Evolutionary conservation across 805 yeast genomes (phyloP).

Genomic region (Myxozyma neglecta): DNA sequence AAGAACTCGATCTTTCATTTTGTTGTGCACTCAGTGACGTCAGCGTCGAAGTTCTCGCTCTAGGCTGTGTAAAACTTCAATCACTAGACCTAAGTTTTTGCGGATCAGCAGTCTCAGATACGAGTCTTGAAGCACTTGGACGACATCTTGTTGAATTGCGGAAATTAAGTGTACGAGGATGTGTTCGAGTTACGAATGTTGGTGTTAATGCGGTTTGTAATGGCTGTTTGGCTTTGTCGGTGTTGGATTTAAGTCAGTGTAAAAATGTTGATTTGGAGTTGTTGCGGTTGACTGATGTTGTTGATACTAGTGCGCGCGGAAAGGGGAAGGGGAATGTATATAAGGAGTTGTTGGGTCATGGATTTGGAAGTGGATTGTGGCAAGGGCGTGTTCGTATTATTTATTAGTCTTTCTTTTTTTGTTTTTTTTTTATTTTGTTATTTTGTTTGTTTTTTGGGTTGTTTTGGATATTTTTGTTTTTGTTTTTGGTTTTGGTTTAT

Average conservation of each 20-base stretch:
- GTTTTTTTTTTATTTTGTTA: not conserved
- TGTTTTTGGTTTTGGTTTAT: no score
- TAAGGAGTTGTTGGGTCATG: constrained; percentile 3
- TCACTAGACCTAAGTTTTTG: constrained; percentile 66
- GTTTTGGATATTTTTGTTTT: no score
- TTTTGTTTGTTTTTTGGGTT: not conserved
- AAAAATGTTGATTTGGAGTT: constrained; percentile 46
- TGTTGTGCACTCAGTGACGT: constrained; percentile 75
- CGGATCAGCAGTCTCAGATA: constrained; percentile 77
- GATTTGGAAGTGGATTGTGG: constrained; percentile 18
- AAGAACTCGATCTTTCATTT: constrained; percentile 61
- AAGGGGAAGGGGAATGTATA: constrained; percentile 13
- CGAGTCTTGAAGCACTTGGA: constrained; percentile 61
- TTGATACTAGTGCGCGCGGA: constrained; percentile 12
- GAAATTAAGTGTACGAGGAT: constrained; percentile 59
- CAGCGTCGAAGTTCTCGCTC: constrained; percentile 62
- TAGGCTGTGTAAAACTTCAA: constrained; percentile 61
- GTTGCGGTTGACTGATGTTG: not conserved
- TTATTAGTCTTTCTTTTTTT: not conserved
- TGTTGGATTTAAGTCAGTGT: constrained; percentile 68
- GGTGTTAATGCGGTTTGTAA: constrained; percentile 69
- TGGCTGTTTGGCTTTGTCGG: constrained; percentile 53
- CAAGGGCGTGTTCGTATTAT: constrained; percentile 5
- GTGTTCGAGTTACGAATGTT: constrained; percentile 72
- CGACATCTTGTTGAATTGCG: constrained; percentile 53